A percentile compares a stretch with the other conserved stretches of the same genome.
Evolutionary conservation across 345 rosid genomes (phyloP).

Genomic region (Murraya paniculata): DNA sequence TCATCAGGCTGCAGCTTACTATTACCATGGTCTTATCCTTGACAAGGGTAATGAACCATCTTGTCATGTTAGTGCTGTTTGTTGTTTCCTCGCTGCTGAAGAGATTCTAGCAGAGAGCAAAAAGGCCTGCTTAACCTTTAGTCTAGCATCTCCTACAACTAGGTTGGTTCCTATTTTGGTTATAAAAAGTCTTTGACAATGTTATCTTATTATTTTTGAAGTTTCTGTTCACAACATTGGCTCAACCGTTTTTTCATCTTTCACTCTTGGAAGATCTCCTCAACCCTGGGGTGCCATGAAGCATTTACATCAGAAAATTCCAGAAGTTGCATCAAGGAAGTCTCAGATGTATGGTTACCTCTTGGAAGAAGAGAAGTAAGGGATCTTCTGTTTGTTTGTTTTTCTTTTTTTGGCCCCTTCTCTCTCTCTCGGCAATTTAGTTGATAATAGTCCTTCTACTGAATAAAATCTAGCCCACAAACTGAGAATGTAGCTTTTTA

Average conservation of each 20-base stretch:
- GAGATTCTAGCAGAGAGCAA: conserved; percentile 80
- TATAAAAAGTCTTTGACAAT: background rate
- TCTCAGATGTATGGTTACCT: conserved; percentile 83
- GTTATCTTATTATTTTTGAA: background rate
- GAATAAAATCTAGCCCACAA: background rate
- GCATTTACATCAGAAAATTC: conserved; percentile 79
- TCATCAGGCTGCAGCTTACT: conserved; percentile 83
- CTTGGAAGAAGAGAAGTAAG: conserved; percentile 92
- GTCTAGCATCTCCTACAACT: conserved; percentile 71
- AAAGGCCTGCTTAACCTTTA: conserved; percentile 78
- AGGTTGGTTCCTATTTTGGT: conserved; percentile 46
- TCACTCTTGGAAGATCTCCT: conserved; percentile 52
- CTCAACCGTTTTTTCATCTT: too few relatives aligned
- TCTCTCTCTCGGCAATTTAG: background rate
- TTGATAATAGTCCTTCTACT: background rate
- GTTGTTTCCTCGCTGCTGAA: conserved; percentile 87
- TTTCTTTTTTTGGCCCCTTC: too few relatives aligned
- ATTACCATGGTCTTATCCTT: conserved; percentile 82
- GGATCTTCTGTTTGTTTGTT: background rate
- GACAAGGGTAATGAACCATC: conserved; percentile 84
- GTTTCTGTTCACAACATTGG: too few relatives aligned
- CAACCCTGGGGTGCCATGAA: conserved; percentile 89
- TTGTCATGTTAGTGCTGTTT: conserved; percentile 61
- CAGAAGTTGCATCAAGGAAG: conserved; percentile 81
- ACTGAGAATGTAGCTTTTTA: background rate